These are phyloP conservation scores for Aspergillus felis DNA, from an alignment of 2,329 filamentous ascomycete genomes.

Conservation along the genomic window DNA sequence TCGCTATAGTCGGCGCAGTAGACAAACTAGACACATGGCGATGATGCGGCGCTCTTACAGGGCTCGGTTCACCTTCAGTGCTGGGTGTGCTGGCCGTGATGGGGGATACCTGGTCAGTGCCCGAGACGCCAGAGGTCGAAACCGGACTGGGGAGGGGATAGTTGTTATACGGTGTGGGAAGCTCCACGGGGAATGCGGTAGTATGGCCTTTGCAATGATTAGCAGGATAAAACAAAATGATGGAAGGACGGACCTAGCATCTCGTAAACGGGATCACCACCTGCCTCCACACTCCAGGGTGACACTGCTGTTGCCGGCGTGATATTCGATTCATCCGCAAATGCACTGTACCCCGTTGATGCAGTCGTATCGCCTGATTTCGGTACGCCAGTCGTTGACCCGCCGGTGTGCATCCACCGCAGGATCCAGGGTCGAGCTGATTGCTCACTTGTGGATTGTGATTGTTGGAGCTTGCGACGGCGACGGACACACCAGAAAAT, in stretches of 20 bases:
- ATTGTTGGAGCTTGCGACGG: constrained; percentile 1
- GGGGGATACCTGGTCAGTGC: constrained; percentile 3
- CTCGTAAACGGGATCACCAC: constrained; percentile 8
- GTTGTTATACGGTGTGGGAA: constrained; percentile 11
- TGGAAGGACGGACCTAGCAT: constrained; percentile 4
- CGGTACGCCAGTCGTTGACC: background rate
- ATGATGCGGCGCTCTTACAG: constrained; percentile 1
- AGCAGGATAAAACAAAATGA: background rate
- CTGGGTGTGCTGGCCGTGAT: constrained; percentile 3
- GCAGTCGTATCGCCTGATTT: constrained; percentile 4
- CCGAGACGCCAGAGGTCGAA: background rate
- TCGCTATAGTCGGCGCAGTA: constrained; percentile 4
- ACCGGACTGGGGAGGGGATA: background rate
- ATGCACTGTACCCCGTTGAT: background rate
- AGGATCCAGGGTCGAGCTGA: constrained; percentile 3
- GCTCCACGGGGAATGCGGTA: constrained; percentile 4
- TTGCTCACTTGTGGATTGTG: constrained; percentile 1
- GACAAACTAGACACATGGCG: constrained; percentile 12
- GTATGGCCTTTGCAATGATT: background rate
- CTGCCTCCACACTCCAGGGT: constrained; percentile 1
- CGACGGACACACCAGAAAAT: constrained; percentile 22
- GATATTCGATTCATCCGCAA: background rate
- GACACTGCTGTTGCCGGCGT: background rate
- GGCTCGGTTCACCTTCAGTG: background rate
- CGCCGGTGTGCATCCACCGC: constrained; percentile 6